Conservation (phyloP, 176 grass and related monocot genomes). For the Ampelocalamus luodianensis region DNA sequence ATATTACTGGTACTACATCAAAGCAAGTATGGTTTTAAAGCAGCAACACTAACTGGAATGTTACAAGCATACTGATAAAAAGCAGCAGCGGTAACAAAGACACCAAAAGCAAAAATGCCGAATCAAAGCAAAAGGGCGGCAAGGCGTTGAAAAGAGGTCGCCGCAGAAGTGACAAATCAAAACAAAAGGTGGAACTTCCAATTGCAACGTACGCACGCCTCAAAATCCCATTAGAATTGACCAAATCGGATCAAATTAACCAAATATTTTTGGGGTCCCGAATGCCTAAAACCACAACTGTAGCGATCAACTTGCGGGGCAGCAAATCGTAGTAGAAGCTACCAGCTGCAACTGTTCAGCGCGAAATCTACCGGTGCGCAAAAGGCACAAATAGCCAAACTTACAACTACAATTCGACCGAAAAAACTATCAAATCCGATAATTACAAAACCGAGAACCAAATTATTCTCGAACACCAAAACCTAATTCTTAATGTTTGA, state of each 20-base stretch:
- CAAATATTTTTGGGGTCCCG: not conserved
- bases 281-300: not conserved
- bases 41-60: not conserved
- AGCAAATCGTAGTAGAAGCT: not conserved
- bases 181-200: not conserved
- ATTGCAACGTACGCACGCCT: not conserved
- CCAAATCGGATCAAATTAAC: too few species aligned
- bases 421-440: not conserved
- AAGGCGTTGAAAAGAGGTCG: not conserved
- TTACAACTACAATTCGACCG: not conserved
- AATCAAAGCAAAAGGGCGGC: conserved; percentile 19
- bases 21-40: conserved; percentile 9
- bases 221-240: not conserved
- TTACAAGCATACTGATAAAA: conserved; percentile 19
- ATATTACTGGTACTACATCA: conserved; percentile 13
- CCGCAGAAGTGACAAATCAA: not conserved
- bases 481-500: not conserved
- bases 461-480: not conserved
- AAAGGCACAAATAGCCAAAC: not conserved
- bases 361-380: too few species aligned
- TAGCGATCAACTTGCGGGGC: not conserved
- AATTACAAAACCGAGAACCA: conserved; percentile 21
- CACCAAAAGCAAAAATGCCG: not conserved
- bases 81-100: conserved; percentile 10
- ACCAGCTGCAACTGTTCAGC: not conserved